phyloP scores from a whole-genome alignment of 2,329 filamentous ascomycete species.

The Fusarium sp. region DNA sequence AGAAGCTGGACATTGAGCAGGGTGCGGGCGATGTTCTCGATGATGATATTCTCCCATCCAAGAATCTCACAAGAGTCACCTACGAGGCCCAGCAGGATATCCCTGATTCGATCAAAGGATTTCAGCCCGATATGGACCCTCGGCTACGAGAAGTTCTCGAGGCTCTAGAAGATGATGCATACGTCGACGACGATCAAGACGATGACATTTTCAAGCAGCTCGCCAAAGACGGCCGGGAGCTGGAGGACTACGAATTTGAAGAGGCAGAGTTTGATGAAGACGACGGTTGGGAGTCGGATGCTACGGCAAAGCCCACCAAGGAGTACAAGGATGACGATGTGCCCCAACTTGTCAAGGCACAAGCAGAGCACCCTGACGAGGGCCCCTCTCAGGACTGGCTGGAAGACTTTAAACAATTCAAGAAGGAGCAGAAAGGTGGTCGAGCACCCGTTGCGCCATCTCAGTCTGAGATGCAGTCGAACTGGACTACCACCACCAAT shows the following conservation, averaged over 20 bases:
- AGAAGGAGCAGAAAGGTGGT: constrained; percentile 73
- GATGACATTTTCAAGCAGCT: constrained; percentile 86
- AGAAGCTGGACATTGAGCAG: constrained; percentile 66
- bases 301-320: constrained; percentile 79
- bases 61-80: constrained; percentile 77
- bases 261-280: constrained; percentile 70
- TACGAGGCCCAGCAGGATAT: constrained; percentile 95
- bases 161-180: constrained; percentile 94
- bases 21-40: constrained; percentile 69
- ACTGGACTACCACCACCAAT: constrained; percentile 78
- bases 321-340: constrained; percentile 62
- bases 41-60: constrained; percentile 79
- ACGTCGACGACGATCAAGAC: constrained; percentile 85
- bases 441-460: constrained; percentile 54
- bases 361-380: constrained; percentile 63
- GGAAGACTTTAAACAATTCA: constrained; percentile 92
- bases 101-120: constrained; percentile 89
- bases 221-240: constrained; percentile 73
- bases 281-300: constrained; percentile 94
- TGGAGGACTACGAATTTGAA: constrained; percentile 84
- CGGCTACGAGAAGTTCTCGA: constrained; percentile 89
- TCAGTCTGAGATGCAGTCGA: constrained; percentile 72
- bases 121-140: constrained; percentile 98
- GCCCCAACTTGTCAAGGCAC: constrained; percentile 58
- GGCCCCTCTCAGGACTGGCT: constrained; percentile 83